Base-by-base conservation (phyloP, 2,329 filamentous ascomycete genomes). In the Dactylellina parvicollis region DNA sequence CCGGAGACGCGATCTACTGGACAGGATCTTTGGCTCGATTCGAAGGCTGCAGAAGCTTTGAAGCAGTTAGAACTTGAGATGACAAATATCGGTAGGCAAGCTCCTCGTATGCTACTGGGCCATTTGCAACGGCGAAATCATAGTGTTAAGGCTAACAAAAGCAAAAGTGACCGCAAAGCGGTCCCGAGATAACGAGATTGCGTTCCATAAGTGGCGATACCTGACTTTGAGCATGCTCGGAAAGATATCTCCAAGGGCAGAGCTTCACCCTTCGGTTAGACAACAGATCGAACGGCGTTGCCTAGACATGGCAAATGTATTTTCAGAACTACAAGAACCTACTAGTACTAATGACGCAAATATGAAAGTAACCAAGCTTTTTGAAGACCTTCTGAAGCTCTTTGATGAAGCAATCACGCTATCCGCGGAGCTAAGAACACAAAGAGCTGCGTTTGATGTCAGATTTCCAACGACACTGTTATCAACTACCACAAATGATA, bases 201-300 rank as follows among this genome's bases (percentile, higher is more conserved):
- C 16, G 14, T 55, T 55, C 26, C 50, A 55, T 14, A 55, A 55
- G 24, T 55, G 50, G 50, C 50, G 50, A 16, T 55, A 32, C 18
- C 20, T 55, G 16, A 55, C 50, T 38, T n/a, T 40, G 8, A 38
- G 50, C 32, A 55, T 55, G 50, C 50, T 55, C 4, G 30, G 18
- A 24, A 20, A n/a, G 4, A 10, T 24, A 10, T 40, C 50, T 40
- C 18, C 32, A 20, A n/a, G 16, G 10, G 14, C 16, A 24, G 10
- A 55, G 10, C 22, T 55, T 14, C 50, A 55, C 16, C 9, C 24
- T 5, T 38, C 50, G 3, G 16, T 26, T 26, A 8, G 12, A 26
- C 7, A 20, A 7, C n/a, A 40, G 7, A 55, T 55, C 24, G 7
- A 26, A 12, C 14, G 16, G 2, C 32, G 32, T 7, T 55, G 50